These are phyloP conservation scores for Ophiobolus disseminans DNA, from an alignment of 2,329 filamentous ascomycete genomes.

Conservation along the genomic window DNA sequence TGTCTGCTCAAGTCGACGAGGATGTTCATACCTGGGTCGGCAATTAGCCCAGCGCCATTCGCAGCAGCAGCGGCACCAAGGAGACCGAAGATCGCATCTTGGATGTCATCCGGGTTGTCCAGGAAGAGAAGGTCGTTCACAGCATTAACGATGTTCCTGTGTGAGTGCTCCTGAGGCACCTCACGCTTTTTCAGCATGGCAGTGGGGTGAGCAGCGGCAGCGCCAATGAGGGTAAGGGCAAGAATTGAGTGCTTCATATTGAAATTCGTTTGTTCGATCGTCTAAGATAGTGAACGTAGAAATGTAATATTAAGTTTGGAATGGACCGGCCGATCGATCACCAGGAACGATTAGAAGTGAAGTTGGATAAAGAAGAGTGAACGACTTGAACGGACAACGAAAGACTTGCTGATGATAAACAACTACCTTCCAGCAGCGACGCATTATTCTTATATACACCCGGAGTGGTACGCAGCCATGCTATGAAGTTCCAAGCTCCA, in stretches of 20 bases:
- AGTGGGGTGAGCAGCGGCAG: constrained; percentile 37
- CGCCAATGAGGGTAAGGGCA: constrained; percentile 38
- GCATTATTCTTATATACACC: constrained; percentile 41
- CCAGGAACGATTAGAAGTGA: constrained; percentile 48
- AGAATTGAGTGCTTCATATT: constrained; percentile 47
- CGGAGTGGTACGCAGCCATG: constrained; percentile 4
- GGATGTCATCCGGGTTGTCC: constrained; percentile 59
- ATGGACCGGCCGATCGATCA: constrained; percentile 47
- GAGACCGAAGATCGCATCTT: constrained; percentile 60
- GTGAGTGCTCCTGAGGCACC: constrained; percentile 65
- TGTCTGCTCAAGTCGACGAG: neutral
- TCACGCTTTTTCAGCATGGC: constrained; percentile 51
- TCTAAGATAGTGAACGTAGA: constrained; percentile 10
- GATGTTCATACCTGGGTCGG: constrained; percentile 50
- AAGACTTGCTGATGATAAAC: constrained; percentile 31
- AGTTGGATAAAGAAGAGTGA: constrained; percentile 28
- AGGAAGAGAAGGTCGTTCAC: constrained; percentile 54
- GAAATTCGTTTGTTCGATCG: constrained; percentile 10
- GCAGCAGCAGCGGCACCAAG: constrained; percentile 61
- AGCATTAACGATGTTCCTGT: constrained; percentile 57
- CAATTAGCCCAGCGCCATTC: constrained; percentile 57
- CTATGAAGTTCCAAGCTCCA: constrained; percentile 18
- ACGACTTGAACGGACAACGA: constrained; percentile 31
- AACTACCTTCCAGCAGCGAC: constrained; percentile 12
- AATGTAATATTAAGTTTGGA: constrained; percentile 23